Base-by-base conservation (phyloP, 441 rosid genomes). In the Erodium trifolium region DNA sequence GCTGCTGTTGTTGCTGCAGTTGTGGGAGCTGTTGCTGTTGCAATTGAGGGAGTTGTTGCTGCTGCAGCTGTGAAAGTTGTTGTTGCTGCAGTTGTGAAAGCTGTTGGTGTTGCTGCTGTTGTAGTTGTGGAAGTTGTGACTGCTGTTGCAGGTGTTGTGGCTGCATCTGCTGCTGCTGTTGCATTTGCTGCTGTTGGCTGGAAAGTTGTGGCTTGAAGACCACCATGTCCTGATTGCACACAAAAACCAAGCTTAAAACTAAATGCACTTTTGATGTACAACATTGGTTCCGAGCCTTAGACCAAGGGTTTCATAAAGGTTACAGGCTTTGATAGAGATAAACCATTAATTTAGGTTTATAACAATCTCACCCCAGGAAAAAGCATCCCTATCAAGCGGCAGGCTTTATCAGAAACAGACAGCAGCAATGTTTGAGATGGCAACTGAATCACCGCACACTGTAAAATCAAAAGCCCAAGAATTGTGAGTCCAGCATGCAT, bases 381-480 rank as follows among this genome's bases (percentile, higher is more conserved):
- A 71, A 94, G 96, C 99, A 90, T 90, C 79, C 99, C 99, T 75
- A 86, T 92, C 82, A 92, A 84, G 79, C 93, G 97, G 80, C 79
- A 90, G 67, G 97, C 93, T 78, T 92, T 90, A 85, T 94, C 97
- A 49, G 94, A 88, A 74, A 90, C 96, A n/a, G 96, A 94, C 62
- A 94, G 93, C 71, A 94, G 85, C 78, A 94, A 74, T 0, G 98
- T 94, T 83, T 90, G 98, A 19, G 97, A 90, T 66, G 97, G 94
- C 78, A 94, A 77, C 77, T 92, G 98, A 76, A 93, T 93, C 68
- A 93, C 97, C 66, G 99, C 99, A 84, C 99, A 91, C 97, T 93
- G 71, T 67, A 79, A 2, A 55, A 68, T 72, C 49, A 63, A 70
- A 66, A 67, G 63, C 47, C 63, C 9, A 72, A 62, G 69, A 67